Evolutionary conservation across 2,329 filamentous ascomycete species (phyloP), one percentile per base, ranked within the genome.

Genomic region (Fusarium lyarnte): DNA sequence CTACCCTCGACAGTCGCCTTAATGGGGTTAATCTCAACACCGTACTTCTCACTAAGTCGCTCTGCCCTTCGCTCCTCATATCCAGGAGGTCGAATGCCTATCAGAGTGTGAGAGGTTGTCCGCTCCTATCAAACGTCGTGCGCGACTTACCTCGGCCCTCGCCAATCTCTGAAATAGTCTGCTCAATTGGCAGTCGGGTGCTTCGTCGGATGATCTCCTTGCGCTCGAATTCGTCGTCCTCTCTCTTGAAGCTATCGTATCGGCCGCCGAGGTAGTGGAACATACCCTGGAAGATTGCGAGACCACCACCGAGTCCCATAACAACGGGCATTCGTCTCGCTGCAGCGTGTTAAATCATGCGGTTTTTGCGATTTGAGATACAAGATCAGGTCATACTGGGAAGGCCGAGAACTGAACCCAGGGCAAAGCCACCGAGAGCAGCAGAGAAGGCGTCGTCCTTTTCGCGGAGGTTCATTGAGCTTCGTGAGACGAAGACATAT

Each of bases 21-120:
- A 74, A 91, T 89, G 61, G 90, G 88, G 78, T 92, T 89, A 79
- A 97, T 91, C 74, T 97, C 94, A 78, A 97, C 89, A 66, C 94
- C 94, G 79, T 97, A 97, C 82, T 91, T 93, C 83, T 94, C 91
- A 88, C 93, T 91, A 82, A 98, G 88, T 77, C 93, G 89, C 85
- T 94, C 87, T 74, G 90, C 89, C 82, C 95, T 91, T 82, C 95
- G 88, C 86, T 97, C 93, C 76, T 93, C 92, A 80, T 96, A 97
- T 57, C 94, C 94, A 21, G 93, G 91, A 43, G 89, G 92, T 76
- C 91, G 88, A 77, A 97, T 94, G 61, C 93, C 94, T 97, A 76
- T 12, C 58, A 35, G 46, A 47, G 21, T 45, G 64, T 74, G 41
- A 66, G 75, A 78, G 55, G 74, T 59, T 58, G 46, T 10, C 29